These are phyloP conservation scores for Leptodermis oblonga DNA, from an alignment of 257 asterid species.

Conservation along the genomic window DNA sequence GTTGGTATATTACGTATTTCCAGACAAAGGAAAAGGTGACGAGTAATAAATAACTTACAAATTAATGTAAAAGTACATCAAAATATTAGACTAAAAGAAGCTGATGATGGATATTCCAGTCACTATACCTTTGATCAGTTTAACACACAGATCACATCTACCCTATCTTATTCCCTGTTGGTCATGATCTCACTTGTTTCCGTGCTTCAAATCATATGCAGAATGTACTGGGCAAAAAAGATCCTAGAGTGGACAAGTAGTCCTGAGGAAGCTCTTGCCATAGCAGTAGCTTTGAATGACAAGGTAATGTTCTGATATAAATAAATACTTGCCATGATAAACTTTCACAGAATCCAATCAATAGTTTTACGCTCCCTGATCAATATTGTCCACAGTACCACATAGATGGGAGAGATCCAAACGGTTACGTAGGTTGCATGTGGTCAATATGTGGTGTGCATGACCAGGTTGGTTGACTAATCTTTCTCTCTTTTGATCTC, in stretches of 20 bases:
- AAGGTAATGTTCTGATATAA: conserved; percentile 38
- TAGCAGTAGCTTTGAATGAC: conserved; percentile 71
- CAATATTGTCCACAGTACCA: conserved; percentile 54
- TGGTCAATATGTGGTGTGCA: conserved; percentile 98
- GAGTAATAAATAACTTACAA: too few species aligned
- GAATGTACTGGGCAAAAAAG: conserved; percentile 99
- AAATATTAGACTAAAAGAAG: background rate
- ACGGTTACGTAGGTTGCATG: conserved; percentile 98
- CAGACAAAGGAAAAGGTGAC: too few species aligned
- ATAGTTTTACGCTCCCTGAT: background rate
- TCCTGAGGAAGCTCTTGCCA: conserved; percentile 92
- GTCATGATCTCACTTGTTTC: background rate
- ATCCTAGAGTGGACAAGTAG: conserved; percentile 93
- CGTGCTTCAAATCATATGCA: conserved; percentile 22
- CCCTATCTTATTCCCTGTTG: background rate
- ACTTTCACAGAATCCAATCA: background rate
- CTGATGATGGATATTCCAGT: background rate
- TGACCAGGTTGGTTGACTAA: conserved; percentile 63
- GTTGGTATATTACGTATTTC: too few species aligned
- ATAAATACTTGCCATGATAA: background rate
- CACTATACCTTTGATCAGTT: too few species aligned
- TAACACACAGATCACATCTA: background rate
- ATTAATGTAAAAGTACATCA: too few species aligned
- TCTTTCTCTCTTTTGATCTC: background rate
- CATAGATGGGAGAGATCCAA: conserved; percentile 93